Evolutionary conservation across 208 protist species (phyloP).

Genomic region (Leishmania turanica): DNA sequence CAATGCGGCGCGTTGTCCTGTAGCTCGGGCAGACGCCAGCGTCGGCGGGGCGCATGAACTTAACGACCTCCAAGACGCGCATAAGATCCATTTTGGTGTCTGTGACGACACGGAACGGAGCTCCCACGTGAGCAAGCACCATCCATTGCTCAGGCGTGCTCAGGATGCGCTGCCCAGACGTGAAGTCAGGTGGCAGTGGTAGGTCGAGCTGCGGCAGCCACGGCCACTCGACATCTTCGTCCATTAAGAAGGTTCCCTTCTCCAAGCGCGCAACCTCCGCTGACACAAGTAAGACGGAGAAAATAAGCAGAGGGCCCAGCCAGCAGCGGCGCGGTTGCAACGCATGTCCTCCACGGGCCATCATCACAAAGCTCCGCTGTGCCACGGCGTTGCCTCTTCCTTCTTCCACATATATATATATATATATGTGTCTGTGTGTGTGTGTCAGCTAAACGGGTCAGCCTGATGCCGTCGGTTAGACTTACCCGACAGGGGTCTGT

Average conservation of each 20-base stretch:
- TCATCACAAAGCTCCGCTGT: neutral
- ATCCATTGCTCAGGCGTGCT: constrained; percentile 24
- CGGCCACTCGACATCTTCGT: constrained; percentile 7
- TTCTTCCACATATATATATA: neutral
- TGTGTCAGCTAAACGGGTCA: neutral
- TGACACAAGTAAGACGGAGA: neutral
- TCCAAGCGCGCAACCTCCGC: too few species aligned
- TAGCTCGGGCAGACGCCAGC: constrained; percentile 25
- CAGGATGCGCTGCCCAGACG: constrained; percentile 11
- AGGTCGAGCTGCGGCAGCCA: constrained; percentile 31
- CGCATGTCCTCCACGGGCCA: neutral
- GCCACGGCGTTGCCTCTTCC: neutral
- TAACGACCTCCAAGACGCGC: constrained; percentile 21
- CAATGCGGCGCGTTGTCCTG: constrained; percentile 8
- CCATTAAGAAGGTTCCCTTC: neutral
- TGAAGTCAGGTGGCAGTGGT: neutral
- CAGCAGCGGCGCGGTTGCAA: neutral
- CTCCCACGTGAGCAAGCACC: constrained; percentile 34
- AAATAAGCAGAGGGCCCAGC: neutral
- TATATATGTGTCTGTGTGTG: neutral
- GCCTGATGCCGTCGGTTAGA: neutral
- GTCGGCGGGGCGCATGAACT: constrained; percentile 18
- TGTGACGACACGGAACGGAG: constrained; percentile 20
- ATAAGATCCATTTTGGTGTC: constrained; percentile 20
- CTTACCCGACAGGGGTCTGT: neutral